phyloP scores from a whole-genome alignment of 2,329 filamentous ascomycete species.

The Penicillium capsulatum region DNA sequence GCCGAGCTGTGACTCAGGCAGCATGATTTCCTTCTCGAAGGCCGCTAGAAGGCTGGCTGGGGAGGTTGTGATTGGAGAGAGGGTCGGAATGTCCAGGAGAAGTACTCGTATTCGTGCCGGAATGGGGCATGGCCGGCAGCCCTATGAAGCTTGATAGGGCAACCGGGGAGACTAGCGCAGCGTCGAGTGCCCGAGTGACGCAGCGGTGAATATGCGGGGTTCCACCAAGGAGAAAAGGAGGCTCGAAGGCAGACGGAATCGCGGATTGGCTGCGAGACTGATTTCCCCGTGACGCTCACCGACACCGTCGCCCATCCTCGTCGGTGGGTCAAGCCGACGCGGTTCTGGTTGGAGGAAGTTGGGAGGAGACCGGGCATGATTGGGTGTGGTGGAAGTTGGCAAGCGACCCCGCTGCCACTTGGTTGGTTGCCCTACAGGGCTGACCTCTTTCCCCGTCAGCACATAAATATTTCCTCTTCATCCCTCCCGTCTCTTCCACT shows the following conservation, averaged over 20 bases:
- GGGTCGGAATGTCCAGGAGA: background rate
- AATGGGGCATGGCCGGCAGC: too few relatives aligned
- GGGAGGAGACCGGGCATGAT: background rate
- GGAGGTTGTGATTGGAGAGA: slow-evolving; percentile 9
- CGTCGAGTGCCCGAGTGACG: too few relatives aligned
- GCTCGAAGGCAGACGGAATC: slow-evolving; percentile 18
- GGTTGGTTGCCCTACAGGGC: slow-evolving; percentile 24
- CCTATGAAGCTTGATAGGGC: slow-evolving; percentile 1
- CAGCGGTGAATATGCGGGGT: slow-evolving; percentile 22
- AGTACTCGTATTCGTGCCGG: slow-evolving; percentile 5
- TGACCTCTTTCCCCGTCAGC: too few relatives aligned
- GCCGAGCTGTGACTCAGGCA: slow-evolving; percentile 1
- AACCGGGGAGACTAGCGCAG: slow-evolving; percentile 4
- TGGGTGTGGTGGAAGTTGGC: background rate
- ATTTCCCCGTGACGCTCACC: slow-evolving; percentile 16
- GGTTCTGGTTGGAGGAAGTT: too few relatives aligned
- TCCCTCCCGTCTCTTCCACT: slow-evolving; percentile 1
- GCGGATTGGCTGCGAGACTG: slow-evolving; percentile 12
- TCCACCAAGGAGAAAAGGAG: slow-evolving; percentile 10
- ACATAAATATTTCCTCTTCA: background rate
- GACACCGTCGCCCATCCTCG: slow-evolving; percentile 25
- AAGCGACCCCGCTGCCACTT: slow-evolving; percentile 7
- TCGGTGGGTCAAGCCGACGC: slow-evolving; percentile 14
- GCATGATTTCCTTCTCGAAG: slow-evolving; percentile 20
- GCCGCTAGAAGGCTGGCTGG: slow-evolving; percentile 20